phyloP scores from a whole-genome alignment of 345 rosid species.

The Euphorbia peplus region DNA sequence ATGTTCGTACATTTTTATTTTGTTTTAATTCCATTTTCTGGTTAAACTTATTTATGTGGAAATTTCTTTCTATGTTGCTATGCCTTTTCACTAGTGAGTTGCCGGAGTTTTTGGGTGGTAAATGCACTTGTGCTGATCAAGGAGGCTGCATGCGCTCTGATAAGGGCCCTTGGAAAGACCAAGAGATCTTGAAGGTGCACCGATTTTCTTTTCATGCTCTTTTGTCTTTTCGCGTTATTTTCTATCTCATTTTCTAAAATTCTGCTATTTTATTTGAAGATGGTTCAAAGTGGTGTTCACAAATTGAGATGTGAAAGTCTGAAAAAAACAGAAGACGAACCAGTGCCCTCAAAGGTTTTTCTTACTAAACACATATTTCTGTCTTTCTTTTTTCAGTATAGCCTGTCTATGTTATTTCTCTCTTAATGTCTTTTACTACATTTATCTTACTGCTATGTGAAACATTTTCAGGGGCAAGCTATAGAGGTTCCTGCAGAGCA shows the following conservation, averaged over 20 bases:
- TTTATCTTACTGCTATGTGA: slow-evolving; percentile 10
- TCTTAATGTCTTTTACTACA: not conserved
- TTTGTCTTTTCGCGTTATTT: slow-evolving; percentile 6
- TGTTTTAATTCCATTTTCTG: not conserved
- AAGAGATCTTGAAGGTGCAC: slow-evolving; percentile 65
- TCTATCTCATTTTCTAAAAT: slow-evolving; percentile 6
- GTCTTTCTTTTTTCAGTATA: not conserved
- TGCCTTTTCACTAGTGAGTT: slow-evolving; percentile 53
- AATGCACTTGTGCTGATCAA: slow-evolving; percentile 75
- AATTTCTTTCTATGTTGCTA: slow-evolving; percentile 1
- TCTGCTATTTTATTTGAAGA: slow-evolving; percentile 37
- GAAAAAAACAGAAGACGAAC: slow-evolving; percentile 44
- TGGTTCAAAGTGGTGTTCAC: slow-evolving; percentile 68
- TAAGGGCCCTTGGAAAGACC: slow-evolving; percentile 92
- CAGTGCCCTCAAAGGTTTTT: slow-evolving; percentile 38
- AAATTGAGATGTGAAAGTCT: slow-evolving; percentile 37
- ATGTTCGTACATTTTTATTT: slow-evolving; percentile 8
- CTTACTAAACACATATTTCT: slow-evolving; percentile 4
- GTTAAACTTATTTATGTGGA: not conserved
- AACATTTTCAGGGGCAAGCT: slow-evolving; percentile 36
- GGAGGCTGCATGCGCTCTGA: slow-evolving; percentile 95
- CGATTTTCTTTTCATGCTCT: not conserved
- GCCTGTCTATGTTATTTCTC: not conserved
- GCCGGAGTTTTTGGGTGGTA: slow-evolving; percentile 88
- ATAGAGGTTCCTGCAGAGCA: slow-evolving; percentile 19